phyloP scores from a whole-genome alignment of 1,139 yeast genomes.

The Barnettozyma hawaiiensis region DNA sequence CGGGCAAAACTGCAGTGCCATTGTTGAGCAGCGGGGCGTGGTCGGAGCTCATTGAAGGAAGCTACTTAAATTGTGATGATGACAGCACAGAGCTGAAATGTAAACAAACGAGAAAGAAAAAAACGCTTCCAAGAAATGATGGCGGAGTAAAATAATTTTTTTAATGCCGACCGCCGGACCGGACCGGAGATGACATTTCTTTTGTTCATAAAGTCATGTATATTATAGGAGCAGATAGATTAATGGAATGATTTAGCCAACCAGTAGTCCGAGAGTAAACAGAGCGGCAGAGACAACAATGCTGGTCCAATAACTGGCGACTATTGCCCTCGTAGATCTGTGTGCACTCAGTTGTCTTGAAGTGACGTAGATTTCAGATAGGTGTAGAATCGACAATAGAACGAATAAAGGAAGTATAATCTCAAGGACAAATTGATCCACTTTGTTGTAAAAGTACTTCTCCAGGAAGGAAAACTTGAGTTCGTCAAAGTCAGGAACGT shows the following conservation, averaged over 20 bases:
- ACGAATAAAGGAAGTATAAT: conserved; percentile 19
- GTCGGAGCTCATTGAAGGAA: neutral
- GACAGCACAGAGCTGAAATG: too few species aligned
- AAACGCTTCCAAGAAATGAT: too few species aligned
- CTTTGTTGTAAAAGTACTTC: conserved; percentile 19
- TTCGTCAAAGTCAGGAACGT: conserved; percentile 19
- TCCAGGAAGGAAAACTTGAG: conserved; percentile 16
- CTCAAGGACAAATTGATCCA: conserved; percentile 14
- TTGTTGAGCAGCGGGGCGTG: conserved; percentile 4
- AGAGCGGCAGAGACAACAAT: neutral
- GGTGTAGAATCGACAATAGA: conserved; percentile 13
- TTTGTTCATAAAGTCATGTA: neutral
- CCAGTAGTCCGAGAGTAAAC: neutral
- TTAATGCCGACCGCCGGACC: too few species aligned
- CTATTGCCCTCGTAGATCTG: neutral
- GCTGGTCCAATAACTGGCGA: conserved; percentile 1
- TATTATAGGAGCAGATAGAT: neutral
- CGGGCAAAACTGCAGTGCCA: neutral
- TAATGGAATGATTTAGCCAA: neutral
- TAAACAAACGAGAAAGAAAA: too few species aligned
- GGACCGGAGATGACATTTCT: too few species aligned
- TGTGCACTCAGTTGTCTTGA: conserved; percentile 3
- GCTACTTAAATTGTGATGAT: too few species aligned
- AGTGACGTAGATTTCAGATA: neutral
- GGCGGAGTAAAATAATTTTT: too few species aligned